phyloP scores from a whole-genome alignment of 2,329 filamentous ascomycete species.

The Phialophora expanda region DNA sequence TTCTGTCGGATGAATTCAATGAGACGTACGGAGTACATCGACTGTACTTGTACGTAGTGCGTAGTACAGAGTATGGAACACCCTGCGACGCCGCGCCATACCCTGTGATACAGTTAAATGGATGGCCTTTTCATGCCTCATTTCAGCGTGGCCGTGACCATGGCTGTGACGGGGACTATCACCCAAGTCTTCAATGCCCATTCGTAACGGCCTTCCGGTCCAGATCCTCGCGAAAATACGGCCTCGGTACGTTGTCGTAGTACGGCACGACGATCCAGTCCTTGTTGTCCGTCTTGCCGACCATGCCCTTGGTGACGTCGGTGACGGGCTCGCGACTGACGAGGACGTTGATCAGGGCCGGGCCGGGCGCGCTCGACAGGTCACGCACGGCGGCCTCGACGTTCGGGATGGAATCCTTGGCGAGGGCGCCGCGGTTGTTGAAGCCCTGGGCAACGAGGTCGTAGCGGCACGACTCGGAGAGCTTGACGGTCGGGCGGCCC shows the following conservation, averaged over 20 bases:
- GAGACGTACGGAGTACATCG: background rate
- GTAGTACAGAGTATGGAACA: background rate
- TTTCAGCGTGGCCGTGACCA: background rate
- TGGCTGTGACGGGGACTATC: no score
- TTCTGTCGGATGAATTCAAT: background rate
- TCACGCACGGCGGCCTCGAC: conserved; percentile 44
- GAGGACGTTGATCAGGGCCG: conserved; percentile 50
- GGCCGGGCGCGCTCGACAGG: conserved; percentile 38
- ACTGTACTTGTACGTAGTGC: background rate
- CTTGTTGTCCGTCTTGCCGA: conserved; percentile 50
- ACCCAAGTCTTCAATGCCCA: conserved; percentile 2
- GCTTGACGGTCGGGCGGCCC: conserved; percentile 43
- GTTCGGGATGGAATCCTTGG: conserved; percentile 40
- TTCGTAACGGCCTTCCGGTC: background rate
- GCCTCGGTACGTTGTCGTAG: conserved; percentile 54
- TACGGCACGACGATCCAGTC: conserved; percentile 56
- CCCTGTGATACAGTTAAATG: background rate
- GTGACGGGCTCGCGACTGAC: conserved; percentile 47
- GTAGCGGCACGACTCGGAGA: conserved; percentile 46
- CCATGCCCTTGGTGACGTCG: conserved; percentile 44
- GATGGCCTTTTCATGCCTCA: background rate
- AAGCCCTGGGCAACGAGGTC: conserved; percentile 52
- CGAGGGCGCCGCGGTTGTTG: conserved; percentile 42
- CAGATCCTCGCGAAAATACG: conserved; percentile 25
- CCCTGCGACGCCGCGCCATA: background rate